Percentiles rank a stretch among this genome's conserved stretches.
Evolutionary conservation across 106 monocot species (phyloP).

Genomic region (Iris macrosiphon): DNA sequence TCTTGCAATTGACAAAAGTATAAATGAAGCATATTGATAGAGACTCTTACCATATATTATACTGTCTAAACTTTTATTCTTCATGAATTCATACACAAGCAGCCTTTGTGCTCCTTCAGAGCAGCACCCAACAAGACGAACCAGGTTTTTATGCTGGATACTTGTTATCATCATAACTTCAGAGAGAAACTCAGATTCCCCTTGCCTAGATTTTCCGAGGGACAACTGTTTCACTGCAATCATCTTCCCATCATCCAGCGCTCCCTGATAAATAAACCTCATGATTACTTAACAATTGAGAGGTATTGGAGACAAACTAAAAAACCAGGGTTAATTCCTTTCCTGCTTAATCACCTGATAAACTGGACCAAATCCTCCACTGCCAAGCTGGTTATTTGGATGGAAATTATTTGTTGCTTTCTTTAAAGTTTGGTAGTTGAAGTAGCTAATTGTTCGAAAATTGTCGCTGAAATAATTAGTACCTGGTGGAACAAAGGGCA

Average conservation of each 20-base stretch:
- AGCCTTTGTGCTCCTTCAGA: slow-evolving; percentile 41
- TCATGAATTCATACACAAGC: slow-evolving; percentile 56
- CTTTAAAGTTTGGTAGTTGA: slow-evolving; percentile 31
- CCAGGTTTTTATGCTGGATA: slow-evolving; percentile 54
- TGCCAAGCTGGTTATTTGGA: slow-evolving; percentile 37
- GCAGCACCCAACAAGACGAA: slow-evolving; percentile 44
- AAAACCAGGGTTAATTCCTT: neutral
- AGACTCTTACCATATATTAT: slow-evolving; percentile 29
- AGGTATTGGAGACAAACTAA: neutral
- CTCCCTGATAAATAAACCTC: slow-evolving; percentile 20
- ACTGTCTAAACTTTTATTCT: slow-evolving; percentile 43
- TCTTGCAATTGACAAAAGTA: no score
- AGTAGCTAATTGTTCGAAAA: slow-evolving; percentile 32
- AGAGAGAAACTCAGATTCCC: slow-evolving; percentile 45
- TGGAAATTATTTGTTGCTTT: slow-evolving; percentile 43
- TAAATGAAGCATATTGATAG: no score
- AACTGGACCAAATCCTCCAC: slow-evolving; percentile 45
- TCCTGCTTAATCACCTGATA: slow-evolving; percentile 19
- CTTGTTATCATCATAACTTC: slow-evolving; percentile 47
- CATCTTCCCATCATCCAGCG: slow-evolving; percentile 28
- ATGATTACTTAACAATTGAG: neutral
- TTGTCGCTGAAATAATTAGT: slow-evolving; percentile 22
- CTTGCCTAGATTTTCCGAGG: slow-evolving; percentile 41
- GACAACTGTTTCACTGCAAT: slow-evolving; percentile 51
- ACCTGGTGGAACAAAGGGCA: slow-evolving; percentile 1